phyloP scores from a whole-genome alignment of 257 asterid genomes.

The Thymus quinquecostatus region DNA sequence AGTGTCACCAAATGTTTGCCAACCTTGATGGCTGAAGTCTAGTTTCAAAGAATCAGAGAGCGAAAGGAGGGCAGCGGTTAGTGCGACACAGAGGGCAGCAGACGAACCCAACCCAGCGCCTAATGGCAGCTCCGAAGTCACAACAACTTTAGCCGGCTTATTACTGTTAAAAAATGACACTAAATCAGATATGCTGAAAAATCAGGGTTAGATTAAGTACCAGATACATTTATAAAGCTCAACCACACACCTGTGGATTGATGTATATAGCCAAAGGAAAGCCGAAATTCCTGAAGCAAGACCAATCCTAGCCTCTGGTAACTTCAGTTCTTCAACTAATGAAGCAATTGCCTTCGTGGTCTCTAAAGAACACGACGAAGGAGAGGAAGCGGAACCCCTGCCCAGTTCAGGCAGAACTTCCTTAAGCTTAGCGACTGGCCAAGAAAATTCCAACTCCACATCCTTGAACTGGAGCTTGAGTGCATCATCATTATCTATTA shows the following conservation, averaged over 20 bases:
- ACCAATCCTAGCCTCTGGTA: slow-evolving; percentile 67
- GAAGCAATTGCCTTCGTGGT: slow-evolving; percentile 68
- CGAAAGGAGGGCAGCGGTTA: slow-evolving; percentile 83
- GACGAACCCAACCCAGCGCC: slow-evolving; percentile 99
- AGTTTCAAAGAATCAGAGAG: slow-evolving; percentile 63
- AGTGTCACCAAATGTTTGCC: slow-evolving; percentile 74
- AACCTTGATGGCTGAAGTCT: slow-evolving; percentile 85
- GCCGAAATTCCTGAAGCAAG: slow-evolving; percentile 87
- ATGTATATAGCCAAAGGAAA: slow-evolving; percentile 85
- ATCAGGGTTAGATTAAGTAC: slow-evolving; percentile 2
- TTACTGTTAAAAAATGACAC: slow-evolving; percentile 49
- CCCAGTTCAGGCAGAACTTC: slow-evolving; percentile 75
- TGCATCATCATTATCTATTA: slow-evolving; percentile 68
- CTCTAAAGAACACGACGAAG: slow-evolving; percentile 77
- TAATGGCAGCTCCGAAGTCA: slow-evolving; percentile 89
- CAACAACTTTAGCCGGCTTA: slow-evolving; percentile 83
- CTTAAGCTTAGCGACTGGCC: slow-evolving; percentile 80
- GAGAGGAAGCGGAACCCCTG: slow-evolving; percentile 51
- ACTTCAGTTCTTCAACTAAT: slow-evolving; percentile 70
- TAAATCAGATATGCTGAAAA: slow-evolving; percentile 26
- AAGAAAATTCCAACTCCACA: slow-evolving; percentile 74
- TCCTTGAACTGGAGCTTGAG: slow-evolving; percentile 81
- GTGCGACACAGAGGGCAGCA: slow-evolving; percentile 90
- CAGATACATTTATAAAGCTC: slow-evolving; percentile 5
- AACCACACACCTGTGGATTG: slow-evolving; percentile 72